Evolutionary conservation across 2,329 filamentous ascomycete genomes (phyloP), one percentile per base, ranked within the genome.

Genomic region (Penicillium expansum): DNA sequence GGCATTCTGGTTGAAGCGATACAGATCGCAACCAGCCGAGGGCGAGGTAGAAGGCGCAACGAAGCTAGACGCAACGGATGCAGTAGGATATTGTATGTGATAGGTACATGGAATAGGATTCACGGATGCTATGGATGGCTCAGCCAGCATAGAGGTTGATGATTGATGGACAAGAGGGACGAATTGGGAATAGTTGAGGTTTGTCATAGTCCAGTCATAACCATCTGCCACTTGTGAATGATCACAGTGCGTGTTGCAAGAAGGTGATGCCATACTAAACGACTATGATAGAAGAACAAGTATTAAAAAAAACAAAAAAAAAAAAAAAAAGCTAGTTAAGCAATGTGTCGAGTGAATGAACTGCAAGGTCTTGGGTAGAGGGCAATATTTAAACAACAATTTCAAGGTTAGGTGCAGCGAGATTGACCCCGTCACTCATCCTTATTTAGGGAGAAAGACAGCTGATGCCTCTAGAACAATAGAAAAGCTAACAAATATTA

Each of bases 31-130:
- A 32, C 43, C 14, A 16, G 27, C 20, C 11, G n/a, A 16, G 11
- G 10, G 1, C 0, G 6, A 45, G 27, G 1, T 2, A 6, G n/a
- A 14, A 32, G 43, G 20, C 4, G 5, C 1, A 20, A n/a, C 4
- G 0, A 14, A 16, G 27, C 27, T 10, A 18, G n/a, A 7, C 7
- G 4, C 27, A 14, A 32, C 5, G 4, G 14, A 4, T n/a, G 41
- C 4, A 27, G 9, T 1, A 11, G 27, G n/a, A 44, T 13, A 20
- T 4, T 32, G n/a, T 32, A 20, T 9, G 27, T 7, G 11, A 32
- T 45, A 0, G n/a, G 27, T 44, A 30, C 8, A 10, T 14, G 0
- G 42, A 30, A 30, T 6, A 20, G n/a, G 27, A 32, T 32, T 11
- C n/a, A 7, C 24, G 20, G 6, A 16, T 45, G 1, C 43, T 5